Evolutionary conservation across 495 filamentous ascomycete genomes (phyloP).

Genomic region (Daldinia loculata): DNA sequence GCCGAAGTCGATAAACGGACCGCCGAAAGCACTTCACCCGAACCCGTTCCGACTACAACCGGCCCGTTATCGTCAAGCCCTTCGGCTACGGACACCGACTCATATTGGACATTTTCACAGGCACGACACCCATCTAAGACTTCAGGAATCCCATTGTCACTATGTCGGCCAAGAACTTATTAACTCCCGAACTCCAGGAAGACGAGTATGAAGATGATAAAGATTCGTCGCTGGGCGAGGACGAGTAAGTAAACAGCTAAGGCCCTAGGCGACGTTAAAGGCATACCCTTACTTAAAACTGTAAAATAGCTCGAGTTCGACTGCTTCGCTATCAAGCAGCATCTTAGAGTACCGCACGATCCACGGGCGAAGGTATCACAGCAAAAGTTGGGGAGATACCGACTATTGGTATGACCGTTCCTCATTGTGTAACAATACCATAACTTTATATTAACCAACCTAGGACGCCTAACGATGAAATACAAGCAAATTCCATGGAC

Average conservation of each 20-base stretch:
- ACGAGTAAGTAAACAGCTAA: not conserved
- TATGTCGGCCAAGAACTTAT: not conserved
- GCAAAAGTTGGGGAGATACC: conserved; percentile 33
- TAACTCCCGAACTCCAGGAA: not conserved
- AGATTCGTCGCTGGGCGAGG: not conserved
- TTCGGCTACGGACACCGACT: conserved; percentile 24
- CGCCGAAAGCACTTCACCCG: not conserved
- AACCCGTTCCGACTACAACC: not conserved
- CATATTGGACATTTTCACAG: conserved; percentile 40
- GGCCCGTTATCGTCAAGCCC: conserved; percentile 21
- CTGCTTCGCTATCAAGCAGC: conserved; percentile 55
- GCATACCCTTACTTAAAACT: not conserved
- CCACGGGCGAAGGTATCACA: conserved; percentile 53
- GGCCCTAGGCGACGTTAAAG: not conserved
- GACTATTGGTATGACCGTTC: conserved; percentile 45
- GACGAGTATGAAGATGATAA: not conserved
- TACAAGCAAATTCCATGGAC: not conserved
- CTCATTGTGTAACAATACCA: not conserved
- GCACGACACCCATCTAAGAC: conserved; percentile 9
- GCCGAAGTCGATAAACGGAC: not conserved
- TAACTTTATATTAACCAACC: not conserved
- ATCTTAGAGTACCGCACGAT: conserved; percentile 56
- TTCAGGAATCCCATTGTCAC: not conserved
- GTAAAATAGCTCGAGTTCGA: conserved; percentile 43
- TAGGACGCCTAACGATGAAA: not conserved